Percentiles rank a stretch among this genome's conserved stretches.
Evolutionary conservation across 2,329 filamentous ascomycete genomes (phyloP).

Genomic region (Penicillium glabrum): DNA sequence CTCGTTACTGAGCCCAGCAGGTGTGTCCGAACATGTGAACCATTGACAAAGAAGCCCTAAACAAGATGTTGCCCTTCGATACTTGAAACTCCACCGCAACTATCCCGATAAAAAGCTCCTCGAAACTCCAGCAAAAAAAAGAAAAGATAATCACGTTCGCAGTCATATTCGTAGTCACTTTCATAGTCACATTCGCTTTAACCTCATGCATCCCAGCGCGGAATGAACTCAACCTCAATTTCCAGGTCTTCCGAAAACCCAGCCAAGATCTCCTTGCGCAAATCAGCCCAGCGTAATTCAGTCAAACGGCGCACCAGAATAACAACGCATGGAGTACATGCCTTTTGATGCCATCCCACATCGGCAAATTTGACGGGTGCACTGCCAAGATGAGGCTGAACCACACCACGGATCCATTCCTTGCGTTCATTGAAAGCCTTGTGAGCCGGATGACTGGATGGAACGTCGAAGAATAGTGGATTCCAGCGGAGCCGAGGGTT

Average conservation of each 20-base stretch:
- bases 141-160: too few species aligned
- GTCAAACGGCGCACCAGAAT: background rate
- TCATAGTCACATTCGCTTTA: background rate
- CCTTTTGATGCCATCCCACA: background rate
- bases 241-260: background rate
- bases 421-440: background rate
- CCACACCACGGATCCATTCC: background rate
- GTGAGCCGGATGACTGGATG: background rate
- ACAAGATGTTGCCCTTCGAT: too few species aligned
- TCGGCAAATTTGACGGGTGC: background rate
- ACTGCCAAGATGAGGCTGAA: background rate
- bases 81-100: too few species aligned
- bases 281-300: background rate
- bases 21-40: too few species aligned
- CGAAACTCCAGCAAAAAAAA: too few species aligned
- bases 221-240: background rate
- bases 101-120: too few species aligned
- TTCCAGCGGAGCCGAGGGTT: background rate
- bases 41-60: too few species aligned
- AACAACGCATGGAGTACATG: background rate
- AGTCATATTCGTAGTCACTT: too few species aligned
- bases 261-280: background rate
- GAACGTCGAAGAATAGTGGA: background rate
- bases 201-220: background rate
- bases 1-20: too few species aligned